Evolutionary conservation across 2,329 filamentous ascomycete species (phyloP), one percentile per base, ranked within the genome.

Genomic region (Colletotrichum destructivum): DNA sequence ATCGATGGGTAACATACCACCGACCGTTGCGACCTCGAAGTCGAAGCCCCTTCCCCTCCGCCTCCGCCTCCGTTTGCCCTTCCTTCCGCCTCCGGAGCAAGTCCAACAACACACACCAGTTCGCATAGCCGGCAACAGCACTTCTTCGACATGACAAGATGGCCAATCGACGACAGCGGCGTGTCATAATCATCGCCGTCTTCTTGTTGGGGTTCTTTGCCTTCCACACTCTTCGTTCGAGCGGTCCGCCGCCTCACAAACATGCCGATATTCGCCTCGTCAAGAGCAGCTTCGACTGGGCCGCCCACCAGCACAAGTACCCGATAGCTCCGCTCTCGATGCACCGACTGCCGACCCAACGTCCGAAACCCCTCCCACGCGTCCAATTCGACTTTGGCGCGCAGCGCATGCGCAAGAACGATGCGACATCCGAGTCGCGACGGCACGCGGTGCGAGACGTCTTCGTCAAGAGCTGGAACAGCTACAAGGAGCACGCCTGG

Each of bases 401-500:
- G 8, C 64, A 72, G 54, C 66, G 66, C 46, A 47, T 56, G 31
- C 65, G 47, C 23, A 18, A n/a, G 23, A 71, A 71, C 44, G 69
- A 71, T 31, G 66, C 70, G 21, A 42, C 23, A 16, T 70, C 70
- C 42, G 71, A 73, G n/a, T 71, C 71, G 26, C 66, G 71, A 26
- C 66, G 71, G 51, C 46, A 72, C 9, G 80, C 78, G 18, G 78
- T 83, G 8, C 80, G 78, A 71, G 74, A 78, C 40, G 77, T 76
- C 55, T 83, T 83, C 66, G 46, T 78, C 13, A 81, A 80, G 74
- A 76, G 78, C 13, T 87, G 84, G 84, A 76, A 75, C 18, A 83
- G 81, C 54, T 87, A 87, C 75, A 84, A 79, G 67, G 75, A 78
- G n/a, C 76, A 83, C 68, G 85, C 85, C 1, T 87, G 84, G 84